Conservation (phyloP, 2,329 filamentous ascomycete species). For the Didymella glomerata region DNA sequence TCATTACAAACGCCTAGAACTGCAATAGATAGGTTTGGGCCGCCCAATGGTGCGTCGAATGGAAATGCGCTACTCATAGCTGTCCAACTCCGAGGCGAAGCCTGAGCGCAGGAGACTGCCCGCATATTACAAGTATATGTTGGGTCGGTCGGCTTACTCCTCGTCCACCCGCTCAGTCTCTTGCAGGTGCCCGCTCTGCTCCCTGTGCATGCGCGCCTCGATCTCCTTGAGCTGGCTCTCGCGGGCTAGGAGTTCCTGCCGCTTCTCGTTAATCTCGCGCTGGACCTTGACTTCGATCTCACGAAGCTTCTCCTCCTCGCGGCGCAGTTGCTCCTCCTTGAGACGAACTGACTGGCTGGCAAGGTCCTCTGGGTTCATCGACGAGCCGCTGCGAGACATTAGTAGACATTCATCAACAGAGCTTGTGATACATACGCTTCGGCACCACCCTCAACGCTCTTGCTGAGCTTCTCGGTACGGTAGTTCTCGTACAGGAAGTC, state of each 20-base stretch:
- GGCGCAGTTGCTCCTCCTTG: constrained; percentile 99
- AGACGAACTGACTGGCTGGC: constrained; percentile 96
- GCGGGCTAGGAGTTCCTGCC: constrained; percentile 95
- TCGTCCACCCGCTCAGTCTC: constrained; percentile 45
- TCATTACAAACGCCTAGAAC: constrained; percentile 47
- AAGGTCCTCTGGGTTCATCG: constrained; percentile 97
- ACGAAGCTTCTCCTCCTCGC: constrained; percentile 99
- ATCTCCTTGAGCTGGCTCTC: constrained; percentile 99
- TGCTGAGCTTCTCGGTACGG: constrained; percentile 99
- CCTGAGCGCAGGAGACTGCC: constrained; percentile 16
- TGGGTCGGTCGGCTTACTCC: constrained; percentile 32
- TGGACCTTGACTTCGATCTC: constrained; percentile 99
- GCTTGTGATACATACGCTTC: constrained; percentile 73
- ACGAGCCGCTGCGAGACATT: constrained; percentile 68
- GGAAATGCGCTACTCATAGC: constrained; percentile 41
- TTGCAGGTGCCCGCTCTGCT: constrained; percentile 64
- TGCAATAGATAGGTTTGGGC: constrained; percentile 39
- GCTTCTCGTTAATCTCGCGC: constrained; percentile 99
- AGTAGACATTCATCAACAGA: constrained; percentile 25
- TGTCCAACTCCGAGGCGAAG: constrained; percentile 23
- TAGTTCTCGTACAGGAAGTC: constrained; percentile 99
- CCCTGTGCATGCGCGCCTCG: constrained; percentile 94
- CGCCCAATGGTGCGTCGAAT: constrained; percentile 31
- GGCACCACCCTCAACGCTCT: constrained; percentile 93
- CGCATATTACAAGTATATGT: constrained; percentile 14